These are phyloP conservation scores for Diplodia scrobiculata DNA, from an alignment of 2,329 filamentous ascomycete species.

Conservation along the genomic window DNA sequence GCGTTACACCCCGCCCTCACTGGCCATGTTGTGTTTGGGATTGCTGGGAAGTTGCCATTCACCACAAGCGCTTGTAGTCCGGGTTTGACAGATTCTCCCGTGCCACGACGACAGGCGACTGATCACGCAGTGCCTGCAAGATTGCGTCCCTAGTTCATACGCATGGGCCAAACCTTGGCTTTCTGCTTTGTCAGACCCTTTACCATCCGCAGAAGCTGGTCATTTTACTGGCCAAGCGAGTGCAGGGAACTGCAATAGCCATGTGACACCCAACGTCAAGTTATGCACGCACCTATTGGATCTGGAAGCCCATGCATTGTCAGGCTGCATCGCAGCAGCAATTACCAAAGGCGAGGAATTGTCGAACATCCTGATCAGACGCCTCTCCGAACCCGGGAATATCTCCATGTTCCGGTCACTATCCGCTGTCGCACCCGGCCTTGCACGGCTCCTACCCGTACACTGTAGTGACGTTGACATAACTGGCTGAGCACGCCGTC, in stretches of 20 bases:
- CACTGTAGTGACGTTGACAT: background rate
- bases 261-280: background rate
- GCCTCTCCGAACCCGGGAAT: background rate
- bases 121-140: too few relatives aligned
- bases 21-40: background rate
- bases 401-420: background rate
- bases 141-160: background rate
- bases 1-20: background rate
- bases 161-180: too few relatives aligned
- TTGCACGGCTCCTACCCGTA: background rate
- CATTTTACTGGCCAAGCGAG: background rate
- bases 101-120: background rate
- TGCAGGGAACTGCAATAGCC: background rate
- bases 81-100: background rate
- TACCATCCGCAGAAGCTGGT: background rate
- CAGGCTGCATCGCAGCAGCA: background rate
- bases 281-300: constrained; percentile 7
- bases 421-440: background rate
- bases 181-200: constrained; percentile 10
- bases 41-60: background rate
- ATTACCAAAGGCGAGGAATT: background rate
- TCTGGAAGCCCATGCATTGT: background rate
- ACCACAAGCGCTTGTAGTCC: background rate
- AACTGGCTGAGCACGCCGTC: background rate
- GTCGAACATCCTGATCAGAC: background rate